Percentiles rank a stretch among this genome's conserved stretches.
Evolutionary conservation across 495 filamentous ascomycete genomes (phyloP).

Genomic region (Daldinia caldariorum): DNA sequence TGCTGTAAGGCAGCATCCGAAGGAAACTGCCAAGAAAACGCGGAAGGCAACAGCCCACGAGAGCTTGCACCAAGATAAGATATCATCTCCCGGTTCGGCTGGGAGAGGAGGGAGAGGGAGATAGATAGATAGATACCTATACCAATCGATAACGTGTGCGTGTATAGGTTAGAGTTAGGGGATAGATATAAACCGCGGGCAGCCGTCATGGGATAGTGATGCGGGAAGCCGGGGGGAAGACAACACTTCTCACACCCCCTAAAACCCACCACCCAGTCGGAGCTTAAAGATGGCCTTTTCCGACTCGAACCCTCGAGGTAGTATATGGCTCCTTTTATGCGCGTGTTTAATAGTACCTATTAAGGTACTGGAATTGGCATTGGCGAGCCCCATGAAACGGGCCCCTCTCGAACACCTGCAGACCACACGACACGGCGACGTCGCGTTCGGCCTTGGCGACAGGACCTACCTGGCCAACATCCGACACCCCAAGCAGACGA

Average conservation of each 20-base stretch:
- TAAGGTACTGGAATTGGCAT: too few relatives aligned
- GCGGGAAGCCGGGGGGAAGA: not conserved
- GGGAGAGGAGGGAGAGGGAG: too few relatives aligned
- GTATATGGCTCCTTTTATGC: not conserved
- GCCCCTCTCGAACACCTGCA: slow-evolving; percentile 25
- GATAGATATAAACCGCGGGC: not conserved
- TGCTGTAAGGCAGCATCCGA: slow-evolving; percentile 18
- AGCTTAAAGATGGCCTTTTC: not conserved
- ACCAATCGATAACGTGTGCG: not conserved
- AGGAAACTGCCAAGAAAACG: slow-evolving; percentile 13
- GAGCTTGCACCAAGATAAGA: not conserved
- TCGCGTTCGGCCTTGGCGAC: slow-evolving; percentile 37
- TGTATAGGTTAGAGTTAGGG: too few relatives aligned
- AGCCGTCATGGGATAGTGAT: slow-evolving; percentile 1
- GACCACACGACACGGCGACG: slow-evolving; percentile 29
- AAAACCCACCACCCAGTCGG: not conserved
- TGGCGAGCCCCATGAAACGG: slow-evolving; percentile 21
- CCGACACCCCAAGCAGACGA: slow-evolving; percentile 27
- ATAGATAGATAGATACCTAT: not conserved
- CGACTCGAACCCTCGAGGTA: not conserved
- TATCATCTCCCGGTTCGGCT: not conserved
- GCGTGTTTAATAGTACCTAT: not conserved
- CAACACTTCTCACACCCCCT: not conserved
- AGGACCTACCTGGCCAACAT: slow-evolving; percentile 38
- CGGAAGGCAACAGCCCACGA: not conserved